These are phyloP conservation scores for Adansonia rubrostipa DNA, from an alignment of 441 rosid species.

Conservation along the genomic window DNA sequence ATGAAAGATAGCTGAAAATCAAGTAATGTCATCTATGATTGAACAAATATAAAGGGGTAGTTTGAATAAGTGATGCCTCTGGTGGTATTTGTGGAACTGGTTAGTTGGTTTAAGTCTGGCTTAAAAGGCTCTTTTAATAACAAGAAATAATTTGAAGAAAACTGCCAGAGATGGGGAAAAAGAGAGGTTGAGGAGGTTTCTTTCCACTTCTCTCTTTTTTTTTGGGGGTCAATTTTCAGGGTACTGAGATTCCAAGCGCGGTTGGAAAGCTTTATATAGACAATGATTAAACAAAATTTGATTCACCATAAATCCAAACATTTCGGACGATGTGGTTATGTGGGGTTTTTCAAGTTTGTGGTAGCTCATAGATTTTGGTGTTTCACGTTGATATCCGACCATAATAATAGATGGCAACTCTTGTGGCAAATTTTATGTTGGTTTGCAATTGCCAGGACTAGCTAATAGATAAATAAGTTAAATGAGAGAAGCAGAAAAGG, in stretches of 20 bases:
- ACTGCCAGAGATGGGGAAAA: not conserved
- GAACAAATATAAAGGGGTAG: constrained; percentile 2
- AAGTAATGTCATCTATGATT: constrained; percentile 10
- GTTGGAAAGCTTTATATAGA: not conserved
- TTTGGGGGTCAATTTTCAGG: not conserved
- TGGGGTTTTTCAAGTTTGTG: not conserved
- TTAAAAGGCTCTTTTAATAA: not conserved
- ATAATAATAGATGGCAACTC: not conserved
- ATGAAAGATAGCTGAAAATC: not conserved
- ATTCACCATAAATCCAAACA: not conserved
- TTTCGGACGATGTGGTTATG: not conserved
- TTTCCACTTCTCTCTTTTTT: not conserved
- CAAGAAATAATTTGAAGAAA: not conserved
- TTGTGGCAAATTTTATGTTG: not conserved
- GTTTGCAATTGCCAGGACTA: not conserved
- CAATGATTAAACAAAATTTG: not conserved
- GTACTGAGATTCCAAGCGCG: not conserved
- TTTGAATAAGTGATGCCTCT: not conserved
- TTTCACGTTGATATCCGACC: not conserved
- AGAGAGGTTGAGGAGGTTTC: not conserved
- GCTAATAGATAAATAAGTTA: not conserved
- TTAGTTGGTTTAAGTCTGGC: not conserved
- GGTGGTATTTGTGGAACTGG: not conserved
- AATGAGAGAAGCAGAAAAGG: not conserved
- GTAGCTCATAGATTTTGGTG: not conserved